phyloP scores from a whole-genome alignment of 2,329 filamentous ascomycete species.

The Cytospora mali region DNA sequence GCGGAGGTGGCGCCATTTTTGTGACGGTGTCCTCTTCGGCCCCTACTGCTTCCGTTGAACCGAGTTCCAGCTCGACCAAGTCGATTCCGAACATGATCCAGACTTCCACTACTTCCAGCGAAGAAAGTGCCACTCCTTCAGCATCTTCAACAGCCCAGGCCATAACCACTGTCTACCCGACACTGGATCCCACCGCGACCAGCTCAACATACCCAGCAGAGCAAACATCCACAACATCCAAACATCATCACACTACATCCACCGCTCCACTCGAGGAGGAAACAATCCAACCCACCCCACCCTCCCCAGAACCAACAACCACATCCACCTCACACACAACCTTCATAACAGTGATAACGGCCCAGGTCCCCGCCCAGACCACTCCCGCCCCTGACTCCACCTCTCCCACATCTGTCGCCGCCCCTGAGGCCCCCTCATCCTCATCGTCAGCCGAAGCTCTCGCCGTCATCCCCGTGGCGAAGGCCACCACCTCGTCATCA shows the following conservation, averaged over 20 bases:
- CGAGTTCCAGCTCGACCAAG: neutral
- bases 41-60: neutral
- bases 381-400: neutral
- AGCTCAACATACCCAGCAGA: conserved; percentile 1
- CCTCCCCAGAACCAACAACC: conserved; percentile 4
- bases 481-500: conserved; percentile 2
- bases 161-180: conserved; percentile 13
- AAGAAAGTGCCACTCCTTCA: neutral
- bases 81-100: neutral
- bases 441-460: conserved; percentile 4
- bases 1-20: neutral
- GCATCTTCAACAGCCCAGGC: neutral
- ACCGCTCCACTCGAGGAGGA: neutral
- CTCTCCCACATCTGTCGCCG: neutral
- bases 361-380: neutral
- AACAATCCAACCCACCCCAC: neutral
- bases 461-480: conserved; percentile 7
- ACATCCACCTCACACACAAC: conserved; percentile 13
- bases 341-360: conserved; percentile 3
- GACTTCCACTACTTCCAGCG: neutral
- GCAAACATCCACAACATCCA: neutral
- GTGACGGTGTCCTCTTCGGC: conserved; percentile 1
- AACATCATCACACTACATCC: neutral
- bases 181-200: neutral
- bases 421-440: neutral